Evolutionary conservation across 176 grass and related monocot species (phyloP).

Genomic region (Oryza officinalis): DNA sequence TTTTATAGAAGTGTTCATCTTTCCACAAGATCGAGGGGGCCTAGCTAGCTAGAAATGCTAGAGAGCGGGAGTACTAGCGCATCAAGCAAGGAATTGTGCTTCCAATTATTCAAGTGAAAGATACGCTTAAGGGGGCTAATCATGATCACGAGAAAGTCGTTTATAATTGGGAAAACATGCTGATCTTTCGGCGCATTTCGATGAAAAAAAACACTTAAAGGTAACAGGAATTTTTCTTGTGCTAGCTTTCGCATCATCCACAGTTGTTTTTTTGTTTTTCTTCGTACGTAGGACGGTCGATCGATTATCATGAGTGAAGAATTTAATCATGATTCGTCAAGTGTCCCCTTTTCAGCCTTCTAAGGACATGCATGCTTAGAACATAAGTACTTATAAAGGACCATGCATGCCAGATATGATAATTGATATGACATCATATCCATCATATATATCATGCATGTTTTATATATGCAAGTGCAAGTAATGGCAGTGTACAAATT

Average conservation of each 20-base stretch:
- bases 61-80: background rate
- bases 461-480: background rate
- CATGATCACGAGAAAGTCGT: background rate
- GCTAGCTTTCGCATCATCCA: background rate
- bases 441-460: background rate
- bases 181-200: constrained; percentile 30
- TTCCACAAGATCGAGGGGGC: background rate
- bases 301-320: background rate
- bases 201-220: background rate
- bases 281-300: background rate
- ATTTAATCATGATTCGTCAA: constrained; percentile 2
- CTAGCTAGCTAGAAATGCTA: background rate
- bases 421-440: background rate
- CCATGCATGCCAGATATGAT: background rate
- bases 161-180: constrained; percentile 10
- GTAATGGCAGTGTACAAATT: background rate
- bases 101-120: constrained; percentile 14
- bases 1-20: background rate
- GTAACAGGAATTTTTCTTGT: background rate
- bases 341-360: constrained; percentile 28
- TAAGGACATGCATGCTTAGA: background rate
- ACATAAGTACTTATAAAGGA: constrained; percentile 30
- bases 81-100: background rate
- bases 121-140: background rate
- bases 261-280: background rate